Conservation (phyloP, 2,329 filamentous ascomycete genomes). For the Falciphora oryzae region DNA sequence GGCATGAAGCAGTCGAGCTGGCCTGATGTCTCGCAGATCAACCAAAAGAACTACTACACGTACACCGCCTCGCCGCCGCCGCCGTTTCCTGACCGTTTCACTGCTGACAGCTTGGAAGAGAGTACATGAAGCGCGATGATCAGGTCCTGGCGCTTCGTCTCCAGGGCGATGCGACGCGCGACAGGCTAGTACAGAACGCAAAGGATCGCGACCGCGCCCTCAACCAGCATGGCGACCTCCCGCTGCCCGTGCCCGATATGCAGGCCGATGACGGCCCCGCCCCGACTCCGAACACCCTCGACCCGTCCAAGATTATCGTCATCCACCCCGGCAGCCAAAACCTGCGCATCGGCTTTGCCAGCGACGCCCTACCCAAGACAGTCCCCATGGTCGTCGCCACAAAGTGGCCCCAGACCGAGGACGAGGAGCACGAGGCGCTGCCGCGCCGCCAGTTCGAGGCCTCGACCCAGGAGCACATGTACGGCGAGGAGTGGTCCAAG, state of each 20-base stretch:
- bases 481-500: conserved; percentile 74
- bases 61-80: conserved; percentile 38
- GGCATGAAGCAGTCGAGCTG: conserved; percentile 93
- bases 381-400: conserved; percentile 89
- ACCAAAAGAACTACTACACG: conserved; percentile 99
- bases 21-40: conserved; percentile 90
- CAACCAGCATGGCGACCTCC: conserved; percentile 65
- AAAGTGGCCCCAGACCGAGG: conserved; percentile 71
- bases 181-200: conserved; percentile 76
- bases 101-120: conserved; percentile 45
- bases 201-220: conserved; percentile 84
- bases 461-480: conserved; percentile 66
- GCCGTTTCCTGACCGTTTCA: background rate
- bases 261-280: conserved; percentile 49
- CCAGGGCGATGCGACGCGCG: conserved; percentile 79
- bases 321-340: conserved; percentile 97
- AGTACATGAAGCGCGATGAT: conserved; percentile 97
- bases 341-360: conserved; percentile 88
- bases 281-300: conserved; percentile 53
- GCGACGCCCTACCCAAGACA: conserved; percentile 88
- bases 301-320: conserved; percentile 86
- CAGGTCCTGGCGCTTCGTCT: conserved; percentile 86
- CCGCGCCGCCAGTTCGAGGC: conserved; percentile 64
- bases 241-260: conserved; percentile 54
- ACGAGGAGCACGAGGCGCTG: conserved; percentile 73